These are phyloP conservation scores for Penicillium sp. DNA, from an alignment of 2,329 filamentous ascomycete species.

Conservation along the genomic window DNA sequence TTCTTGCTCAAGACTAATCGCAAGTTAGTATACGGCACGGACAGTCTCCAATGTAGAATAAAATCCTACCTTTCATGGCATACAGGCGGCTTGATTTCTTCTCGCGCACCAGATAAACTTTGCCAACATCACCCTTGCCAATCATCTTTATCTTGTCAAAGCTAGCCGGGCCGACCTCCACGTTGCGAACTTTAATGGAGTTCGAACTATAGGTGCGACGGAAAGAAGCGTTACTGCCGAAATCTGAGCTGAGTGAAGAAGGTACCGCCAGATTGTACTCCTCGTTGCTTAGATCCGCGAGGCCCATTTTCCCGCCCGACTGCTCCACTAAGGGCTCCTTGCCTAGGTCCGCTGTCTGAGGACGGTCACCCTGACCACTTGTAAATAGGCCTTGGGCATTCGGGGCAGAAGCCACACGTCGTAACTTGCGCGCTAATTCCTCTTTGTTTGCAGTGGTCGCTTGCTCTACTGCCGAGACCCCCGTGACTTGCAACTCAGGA, in stretches of 20 bases:
- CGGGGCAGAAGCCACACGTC: constrained; percentile 91
- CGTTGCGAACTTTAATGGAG: constrained; percentile 96
- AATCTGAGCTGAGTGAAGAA: constrained; percentile 48
- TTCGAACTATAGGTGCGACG: constrained; percentile 97
- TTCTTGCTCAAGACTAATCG: constrained; percentile 89
- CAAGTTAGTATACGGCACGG: constrained; percentile 38
- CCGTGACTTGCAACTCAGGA: constrained; percentile 71
- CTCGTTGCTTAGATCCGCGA: constrained; percentile 48
- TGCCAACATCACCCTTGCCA: constrained; percentile 96
- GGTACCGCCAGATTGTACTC: constrained; percentile 31
- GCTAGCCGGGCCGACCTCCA: constrained; percentile 90
- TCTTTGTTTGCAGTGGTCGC: constrained; percentile 81
- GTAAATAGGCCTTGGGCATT: constrained; percentile 93
- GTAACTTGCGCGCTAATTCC: constrained; percentile 86
- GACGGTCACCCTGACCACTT: constrained; percentile 63
- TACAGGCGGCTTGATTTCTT: constrained; percentile 96
- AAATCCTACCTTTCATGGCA: constrained; percentile 87
- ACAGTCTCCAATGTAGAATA: neutral
- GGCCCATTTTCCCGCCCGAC: constrained; percentile 52
- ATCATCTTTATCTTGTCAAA: constrained; percentile 99
- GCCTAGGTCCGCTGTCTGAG: constrained; percentile 79
- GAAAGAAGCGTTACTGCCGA: constrained; percentile 70
- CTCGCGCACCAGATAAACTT: constrained; percentile 94
- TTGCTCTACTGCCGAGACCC: constrained; percentile 63
- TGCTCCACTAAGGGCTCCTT: constrained; percentile 72